Percentiles rank a stretch among this genome's conserved stretches.
These are phyloP conservation scores for Acorus calamus DNA, from an alignment of 106 monocot species.

Conservation along the genomic window DNA sequence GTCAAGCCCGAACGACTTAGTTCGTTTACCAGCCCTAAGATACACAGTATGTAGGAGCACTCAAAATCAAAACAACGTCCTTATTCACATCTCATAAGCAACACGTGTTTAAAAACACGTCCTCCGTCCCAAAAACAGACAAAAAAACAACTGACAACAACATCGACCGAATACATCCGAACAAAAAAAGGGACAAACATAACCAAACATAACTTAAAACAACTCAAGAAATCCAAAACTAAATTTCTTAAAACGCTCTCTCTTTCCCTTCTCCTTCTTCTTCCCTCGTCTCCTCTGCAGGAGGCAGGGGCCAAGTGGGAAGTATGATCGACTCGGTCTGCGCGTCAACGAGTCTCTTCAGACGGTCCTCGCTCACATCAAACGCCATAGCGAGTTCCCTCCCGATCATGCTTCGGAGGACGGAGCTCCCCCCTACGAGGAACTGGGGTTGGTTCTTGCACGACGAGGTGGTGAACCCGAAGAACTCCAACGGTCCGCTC, in stretches of 20 bases:
- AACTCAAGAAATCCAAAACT: too few species aligned
- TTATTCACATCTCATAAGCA: too few species aligned
- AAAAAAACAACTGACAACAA: too few species aligned
- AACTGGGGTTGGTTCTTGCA: constrained; percentile 68
- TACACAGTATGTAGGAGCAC: too few species aligned
- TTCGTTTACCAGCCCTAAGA: too few species aligned
- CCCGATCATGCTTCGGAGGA: constrained; percentile 48
- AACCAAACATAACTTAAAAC: too few species aligned
- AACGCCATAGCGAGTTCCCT: constrained; percentile 76
- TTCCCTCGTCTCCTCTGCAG: constrained; percentile 10
- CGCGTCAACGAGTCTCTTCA: constrained; percentile 29
- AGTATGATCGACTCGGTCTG: constrained; percentile 56
- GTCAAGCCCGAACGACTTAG: too few species aligned
- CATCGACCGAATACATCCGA: too few species aligned
- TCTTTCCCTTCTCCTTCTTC: constrained; percentile 7
- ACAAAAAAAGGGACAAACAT: too few species aligned
- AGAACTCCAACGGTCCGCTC: constrained; percentile 60
- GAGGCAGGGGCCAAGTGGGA: constrained; percentile 25
- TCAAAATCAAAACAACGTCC: too few species aligned
- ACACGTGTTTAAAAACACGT: too few species aligned
- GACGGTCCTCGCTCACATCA: constrained; percentile 31
- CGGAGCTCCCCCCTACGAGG: constrained; percentile 49
- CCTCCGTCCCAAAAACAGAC: too few species aligned
- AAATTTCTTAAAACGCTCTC: neutral
- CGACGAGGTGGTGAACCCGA: constrained; percentile 83